Conservation (phyloP, 352 stramenopile species). For the Globisporangium echinulatum region DNA sequence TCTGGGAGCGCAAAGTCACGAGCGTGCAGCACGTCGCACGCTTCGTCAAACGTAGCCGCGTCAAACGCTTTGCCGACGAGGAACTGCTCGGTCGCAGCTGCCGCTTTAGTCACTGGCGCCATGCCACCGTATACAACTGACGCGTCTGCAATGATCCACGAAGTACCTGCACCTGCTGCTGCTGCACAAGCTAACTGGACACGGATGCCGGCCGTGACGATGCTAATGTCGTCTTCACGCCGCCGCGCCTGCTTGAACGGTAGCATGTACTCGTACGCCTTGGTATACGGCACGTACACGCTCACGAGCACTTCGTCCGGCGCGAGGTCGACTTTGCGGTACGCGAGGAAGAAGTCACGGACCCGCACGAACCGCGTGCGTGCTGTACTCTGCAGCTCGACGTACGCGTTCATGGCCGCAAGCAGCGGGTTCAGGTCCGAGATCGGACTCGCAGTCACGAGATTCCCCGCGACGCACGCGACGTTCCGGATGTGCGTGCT, state of each 20-base stretch:
- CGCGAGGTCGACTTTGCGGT: conserved; percentile 89
- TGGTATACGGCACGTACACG: conserved; percentile 87
- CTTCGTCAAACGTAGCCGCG: conserved; percentile 71
- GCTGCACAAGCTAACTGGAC: conserved; percentile 53
- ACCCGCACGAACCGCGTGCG: conserved; percentile 50
- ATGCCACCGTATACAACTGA: conserved; percentile 67
- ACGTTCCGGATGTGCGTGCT: conserved; percentile 97
- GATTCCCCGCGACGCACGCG: conserved; percentile 93
- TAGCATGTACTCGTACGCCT: conserved; percentile 89
- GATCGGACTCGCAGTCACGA: conserved; percentile 96
- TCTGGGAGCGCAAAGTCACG: conserved; percentile 90
- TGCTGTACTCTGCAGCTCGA: conserved; percentile 44
- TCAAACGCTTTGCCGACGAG: conserved; percentile 83
- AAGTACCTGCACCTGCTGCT: conserved; percentile 30
- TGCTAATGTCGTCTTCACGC: conserved; percentile 96
- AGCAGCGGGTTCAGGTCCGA: conserved; percentile 97
- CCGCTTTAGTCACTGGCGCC: conserved; percentile 59
- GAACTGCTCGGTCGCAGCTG: conserved; percentile 44
- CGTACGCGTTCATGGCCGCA: conserved; percentile 73
- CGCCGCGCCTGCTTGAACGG: conserved; percentile 95
- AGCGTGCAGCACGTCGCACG: conserved; percentile 71
- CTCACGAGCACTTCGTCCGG: conserved; percentile 88
- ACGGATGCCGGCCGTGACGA: conserved; percentile 93
- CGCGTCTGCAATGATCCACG: conserved; percentile 64
- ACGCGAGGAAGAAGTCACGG: conserved; percentile 93